phyloP scores from a whole-genome alignment of 495 filamentous ascomycete genomes.

The Darksidea phi region DNA sequence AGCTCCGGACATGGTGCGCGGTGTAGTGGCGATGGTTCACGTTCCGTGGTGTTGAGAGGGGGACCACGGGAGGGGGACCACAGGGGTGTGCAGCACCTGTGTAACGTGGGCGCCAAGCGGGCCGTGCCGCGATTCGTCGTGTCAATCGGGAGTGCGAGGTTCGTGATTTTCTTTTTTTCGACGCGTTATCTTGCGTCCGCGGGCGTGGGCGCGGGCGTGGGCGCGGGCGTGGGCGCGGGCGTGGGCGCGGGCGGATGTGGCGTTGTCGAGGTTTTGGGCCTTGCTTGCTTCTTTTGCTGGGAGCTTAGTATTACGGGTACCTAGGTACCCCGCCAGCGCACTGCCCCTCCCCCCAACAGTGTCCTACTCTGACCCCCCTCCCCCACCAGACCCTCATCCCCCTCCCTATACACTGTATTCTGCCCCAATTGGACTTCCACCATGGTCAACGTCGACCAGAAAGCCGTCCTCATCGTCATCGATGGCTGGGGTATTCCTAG shows the following conservation, averaged over 20 bases:
- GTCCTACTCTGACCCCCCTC: neutral
- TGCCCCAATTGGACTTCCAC: constrained; percentile 20
- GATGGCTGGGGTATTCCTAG: constrained; percentile 95
- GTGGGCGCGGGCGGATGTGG: constrained; percentile 18
- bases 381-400: neutral
- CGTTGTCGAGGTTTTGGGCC: constrained; percentile 40
- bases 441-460: constrained; percentile 83
- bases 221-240: constrained; percentile 37
- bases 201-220: constrained; percentile 42
- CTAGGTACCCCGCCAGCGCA: constrained; percentile 9
- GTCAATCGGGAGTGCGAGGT: constrained; percentile 8
- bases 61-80: no score
- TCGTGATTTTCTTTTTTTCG: constrained; percentile 34
- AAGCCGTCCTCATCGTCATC: constrained; percentile 95
- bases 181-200: constrained; percentile 39
- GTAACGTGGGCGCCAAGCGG: neutral
- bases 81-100: neutral
- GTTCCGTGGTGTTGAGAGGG: constrained; percentile 16
- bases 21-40: neutral
- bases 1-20: constrained; percentile 17
- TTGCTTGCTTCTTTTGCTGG: constrained; percentile 26
- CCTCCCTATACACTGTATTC: neutral
- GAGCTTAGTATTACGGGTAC: no score
- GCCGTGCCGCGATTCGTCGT: neutral
- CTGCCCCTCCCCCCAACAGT: neutral